These are phyloP conservation scores for Barnettozyma sucrosica DNA, from an alignment of 805 yeast genomes.

Conservation along the genomic window DNA sequence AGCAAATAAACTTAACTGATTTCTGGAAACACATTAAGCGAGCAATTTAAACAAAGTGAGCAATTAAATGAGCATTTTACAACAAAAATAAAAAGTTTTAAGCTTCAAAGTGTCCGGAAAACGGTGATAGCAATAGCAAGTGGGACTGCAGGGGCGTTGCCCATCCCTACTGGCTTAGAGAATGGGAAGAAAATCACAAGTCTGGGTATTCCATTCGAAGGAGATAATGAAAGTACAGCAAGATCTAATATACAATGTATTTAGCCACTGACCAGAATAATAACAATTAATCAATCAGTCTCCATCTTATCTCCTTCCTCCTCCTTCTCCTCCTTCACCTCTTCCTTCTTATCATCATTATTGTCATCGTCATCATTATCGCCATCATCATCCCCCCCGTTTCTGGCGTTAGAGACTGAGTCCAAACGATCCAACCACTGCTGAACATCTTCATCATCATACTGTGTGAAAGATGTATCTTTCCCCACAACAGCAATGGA, in stretches of 20 bases:
- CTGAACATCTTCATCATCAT: slow-evolving; percentile 79
- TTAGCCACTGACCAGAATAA: not conserved
- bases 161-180: too few relatives aligned
- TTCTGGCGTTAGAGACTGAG: slow-evolving; percentile 53
- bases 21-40: not conserved
- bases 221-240: not conserved
- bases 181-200: too few relatives aligned
- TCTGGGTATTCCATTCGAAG: not conserved
- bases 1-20: not conserved
- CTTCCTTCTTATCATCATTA: slow-evolving; percentile 21
- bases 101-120: too few relatives aligned
- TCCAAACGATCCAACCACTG: slow-evolving; percentile 78
- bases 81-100: too few relatives aligned
- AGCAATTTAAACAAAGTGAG: not conserved
- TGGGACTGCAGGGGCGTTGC: too few relatives aligned
- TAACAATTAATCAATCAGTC: slow-evolving; percentile 21
- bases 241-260: slow-evolving; percentile 2
- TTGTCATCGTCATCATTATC: slow-evolving; percentile 17
- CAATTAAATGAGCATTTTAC: not conserved
- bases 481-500: slow-evolving; percentile 91
- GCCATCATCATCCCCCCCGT: slow-evolving; percentile 32
- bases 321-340: slow-evolving; percentile 11
- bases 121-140: too few relatives aligned
- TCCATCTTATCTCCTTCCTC: slow-evolving; percentile 32
- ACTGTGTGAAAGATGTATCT: slow-evolving; percentile 64